phyloP scores from a whole-genome alignment of 2,329 filamentous ascomycete genomes.

The Calonectria naviculata region DNA sequence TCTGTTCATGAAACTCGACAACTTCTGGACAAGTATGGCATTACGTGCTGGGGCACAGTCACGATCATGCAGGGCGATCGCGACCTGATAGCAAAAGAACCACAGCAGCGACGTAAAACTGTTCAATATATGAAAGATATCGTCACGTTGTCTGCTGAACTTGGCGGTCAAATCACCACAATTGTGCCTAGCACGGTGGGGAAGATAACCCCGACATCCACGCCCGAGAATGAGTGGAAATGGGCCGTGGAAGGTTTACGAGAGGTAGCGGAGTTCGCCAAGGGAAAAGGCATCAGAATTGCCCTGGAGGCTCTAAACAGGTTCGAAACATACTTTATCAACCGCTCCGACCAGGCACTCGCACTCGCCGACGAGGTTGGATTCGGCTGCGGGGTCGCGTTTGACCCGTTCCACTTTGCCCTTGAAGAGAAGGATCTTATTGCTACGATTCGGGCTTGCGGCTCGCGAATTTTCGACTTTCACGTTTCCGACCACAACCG shows the following conservation, averaged over 20 bases:
- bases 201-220: slow-evolving; percentile 23
- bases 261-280: slow-evolving; percentile 26
- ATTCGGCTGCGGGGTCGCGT: slow-evolving; percentile 19
- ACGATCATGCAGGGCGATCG: slow-evolving; percentile 31
- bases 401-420: slow-evolving; percentile 32
- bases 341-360: slow-evolving; percentile 30
- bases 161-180: slow-evolving; percentile 24
- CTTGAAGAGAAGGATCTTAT: slow-evolving; percentile 31
- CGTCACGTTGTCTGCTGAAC: slow-evolving; percentile 23
- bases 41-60: slow-evolving; percentile 33
- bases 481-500: slow-evolving; percentile 31
- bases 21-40: slow-evolving; percentile 26
- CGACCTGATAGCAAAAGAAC: slow-evolving; percentile 27
- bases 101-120: slow-evolving; percentile 22
- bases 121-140: slow-evolving; percentile 32
- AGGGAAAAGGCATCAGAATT: slow-evolving; percentile 22
- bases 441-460: slow-evolving; percentile 21
- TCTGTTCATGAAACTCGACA: slow-evolving; percentile 6
- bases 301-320: slow-evolving; percentile 33
- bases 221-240: slow-evolving; percentile 28
- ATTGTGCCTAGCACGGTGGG: slow-evolving; percentile 29
- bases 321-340: slow-evolving; percentile 37
- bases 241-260: slow-evolving; percentile 30
- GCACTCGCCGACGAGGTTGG: slow-evolving; percentile 32
- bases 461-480: slow-evolving; percentile 26